These are phyloP conservation scores for Ambrosia hybrid DNA, from an alignment of 140 eudicot genomes.

Conservation along the genomic window DNA sequence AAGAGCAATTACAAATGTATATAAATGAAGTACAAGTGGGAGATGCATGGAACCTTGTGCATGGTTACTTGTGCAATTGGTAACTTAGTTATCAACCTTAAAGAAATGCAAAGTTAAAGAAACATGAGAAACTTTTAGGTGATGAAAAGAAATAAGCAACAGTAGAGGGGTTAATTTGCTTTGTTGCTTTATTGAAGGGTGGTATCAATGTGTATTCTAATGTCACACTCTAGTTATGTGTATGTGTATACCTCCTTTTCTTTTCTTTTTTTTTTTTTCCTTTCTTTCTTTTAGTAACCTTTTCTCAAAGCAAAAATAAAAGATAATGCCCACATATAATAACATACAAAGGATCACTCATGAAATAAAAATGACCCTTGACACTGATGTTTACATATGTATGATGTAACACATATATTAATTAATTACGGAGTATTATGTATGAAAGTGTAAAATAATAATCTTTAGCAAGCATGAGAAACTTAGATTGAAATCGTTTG, in stretches of 20 bases:
- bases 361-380: neutral
- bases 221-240: neutral
- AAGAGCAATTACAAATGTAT: constrained; percentile 19
- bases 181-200: constrained; percentile 37
- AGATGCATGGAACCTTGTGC: constrained; percentile 7
- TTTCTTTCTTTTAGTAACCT: constrained; percentile 27
- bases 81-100: neutral
- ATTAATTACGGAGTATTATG: neutral
- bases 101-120: constrained; percentile 34
- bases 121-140: constrained; percentile 28
- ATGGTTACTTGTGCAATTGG: neutral
- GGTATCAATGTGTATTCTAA: constrained; percentile 11
- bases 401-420: neutral
- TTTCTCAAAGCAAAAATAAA: constrained; percentile 34
- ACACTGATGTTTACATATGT: neutral
- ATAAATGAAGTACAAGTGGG: constrained; percentile 4
- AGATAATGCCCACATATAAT: constrained; percentile 1
- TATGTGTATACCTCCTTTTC: neutral
- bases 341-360: neutral
- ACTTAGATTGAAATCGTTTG: too few species aligned
- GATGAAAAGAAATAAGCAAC: constrained; percentile 33
- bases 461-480: too few species aligned
- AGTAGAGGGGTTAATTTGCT: constrained; percentile 33
- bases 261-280: constrained; percentile 12
- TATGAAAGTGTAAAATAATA: neutral